A percentile compares a stretch with the other conserved stretches of the same genome.
Conservation (phyloP, 2,329 filamentous ascomycete genomes). For the Phialocephala sp. region DNA sequence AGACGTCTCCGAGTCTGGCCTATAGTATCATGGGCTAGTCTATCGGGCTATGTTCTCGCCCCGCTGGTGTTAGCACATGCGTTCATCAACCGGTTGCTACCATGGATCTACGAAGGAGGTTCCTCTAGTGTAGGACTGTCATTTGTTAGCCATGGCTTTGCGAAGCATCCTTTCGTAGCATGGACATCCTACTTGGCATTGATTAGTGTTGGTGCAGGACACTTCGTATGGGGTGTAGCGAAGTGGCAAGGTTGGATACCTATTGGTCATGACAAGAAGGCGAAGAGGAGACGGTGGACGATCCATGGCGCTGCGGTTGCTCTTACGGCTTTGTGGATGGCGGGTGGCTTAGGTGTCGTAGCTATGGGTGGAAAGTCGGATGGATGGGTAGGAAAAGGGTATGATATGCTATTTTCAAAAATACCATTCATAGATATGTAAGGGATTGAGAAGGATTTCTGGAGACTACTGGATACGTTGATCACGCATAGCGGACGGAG, state of each 20-base stretch:
- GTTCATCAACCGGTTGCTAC: conserved; percentile 76
- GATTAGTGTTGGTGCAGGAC: conserved; percentile 70
- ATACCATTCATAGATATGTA: conserved; percentile 61
- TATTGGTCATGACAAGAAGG: conserved; percentile 55
- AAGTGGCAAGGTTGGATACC: conserved; percentile 76
- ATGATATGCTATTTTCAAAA: conserved; percentile 60
- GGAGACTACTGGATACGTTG: not conserved
- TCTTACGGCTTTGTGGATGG: conserved; percentile 75
- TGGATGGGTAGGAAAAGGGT: conserved; percentile 82
- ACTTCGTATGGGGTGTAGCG: conserved; percentile 86
- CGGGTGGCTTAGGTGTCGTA: conserved; percentile 79
- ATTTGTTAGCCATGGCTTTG: conserved; percentile 86
- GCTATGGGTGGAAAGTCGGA: conserved; percentile 70
- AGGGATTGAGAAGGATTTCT: not conserved
- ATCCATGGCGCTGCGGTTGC: conserved; percentile 69
- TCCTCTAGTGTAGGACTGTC: conserved; percentile 84
- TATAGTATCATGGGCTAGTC: conserved; percentile 68
- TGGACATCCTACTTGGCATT: conserved; percentile 73
- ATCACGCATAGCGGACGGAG: not conserved
- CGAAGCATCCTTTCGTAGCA: conserved; percentile 69
- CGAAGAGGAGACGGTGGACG: conserved; percentile 71
- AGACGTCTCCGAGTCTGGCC: conserved; percentile 57
- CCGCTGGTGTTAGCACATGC: conserved; percentile 73
- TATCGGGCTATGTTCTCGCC: conserved; percentile 73
- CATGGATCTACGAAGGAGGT: conserved; percentile 78